phyloP scores from a whole-genome alignment of 306 rosid genomes.

The cucumber (Cucumis sativus) region Cucumber_9930_V3 NC_026659.2:21174501-21175000 shows the following conservation, averaged over 20 bases:
- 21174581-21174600: background rate
- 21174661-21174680: background rate
- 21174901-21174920: background rate
- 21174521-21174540: background rate
- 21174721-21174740: background rate
- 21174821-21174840: background rate
- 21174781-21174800: slow-evolving; percentile 20
- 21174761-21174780: background rate
- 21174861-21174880: background rate
- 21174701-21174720: background rate
- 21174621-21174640: background rate
- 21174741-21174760: background rate
- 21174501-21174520: background rate
- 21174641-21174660: background rate
- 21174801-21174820: slow-evolving; percentile 10
- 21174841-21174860: background rate
- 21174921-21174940: background rate
- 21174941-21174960: no score
- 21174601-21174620: background rate
- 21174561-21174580: background rate
- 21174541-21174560: background rate
- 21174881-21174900: background rate
- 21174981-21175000: background rate
- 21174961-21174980: no score
- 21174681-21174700: background rate